Conservation (phyloP, 1,284 basidiomycete species). For the Pseudozyma thailandica region DNA sequence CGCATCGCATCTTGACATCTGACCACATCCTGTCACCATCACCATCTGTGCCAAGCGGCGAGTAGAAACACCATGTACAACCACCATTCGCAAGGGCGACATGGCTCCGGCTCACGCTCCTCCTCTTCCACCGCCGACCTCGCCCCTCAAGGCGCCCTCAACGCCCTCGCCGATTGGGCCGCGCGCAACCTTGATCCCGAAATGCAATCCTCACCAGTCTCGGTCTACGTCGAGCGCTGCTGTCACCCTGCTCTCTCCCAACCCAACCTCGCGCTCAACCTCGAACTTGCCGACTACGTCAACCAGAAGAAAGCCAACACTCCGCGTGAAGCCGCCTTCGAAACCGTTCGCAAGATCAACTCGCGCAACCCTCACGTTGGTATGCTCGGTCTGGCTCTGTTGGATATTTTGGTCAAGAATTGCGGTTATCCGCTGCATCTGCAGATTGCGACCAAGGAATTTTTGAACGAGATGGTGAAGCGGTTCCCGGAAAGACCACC, state of each 20-base stretch:
- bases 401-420: slow-evolving; percentile 92
- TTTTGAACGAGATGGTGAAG: slow-evolving; percentile 96
- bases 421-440: slow-evolving; percentile 97
- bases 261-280: slow-evolving; percentile 89
- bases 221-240: slow-evolving; percentile 73
- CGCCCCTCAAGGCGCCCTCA: slow-evolving; percentile 50
- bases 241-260: slow-evolving; percentile 87
- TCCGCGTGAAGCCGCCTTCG: slow-evolving; percentile 90
- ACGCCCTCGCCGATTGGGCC: slow-evolving; percentile 60
- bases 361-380: slow-evolving; percentile 89
- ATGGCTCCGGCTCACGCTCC: slow-evolving; percentile 30
- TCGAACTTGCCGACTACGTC: slow-evolving; percentile 92
- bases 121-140: slow-evolving; percentile 19
- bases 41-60: neutral
- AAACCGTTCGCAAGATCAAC: slow-evolving; percentile 82
- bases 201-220: slow-evolving; percentile 46
- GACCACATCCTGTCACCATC: neutral
- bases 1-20: no score
- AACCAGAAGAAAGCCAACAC: slow-evolving; percentile 96
- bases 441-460: slow-evolving; percentile 98
- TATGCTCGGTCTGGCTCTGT: slow-evolving; percentile 77
- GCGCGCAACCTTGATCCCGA: slow-evolving; percentile 56
- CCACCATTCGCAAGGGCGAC: slow-evolving; percentile 38
- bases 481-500: slow-evolving; percentile 97
- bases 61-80: slow-evolving; percentile 36